Conservation (phyloP, 208 protist genomes). For the Leishmania guyanensis region DNA sequence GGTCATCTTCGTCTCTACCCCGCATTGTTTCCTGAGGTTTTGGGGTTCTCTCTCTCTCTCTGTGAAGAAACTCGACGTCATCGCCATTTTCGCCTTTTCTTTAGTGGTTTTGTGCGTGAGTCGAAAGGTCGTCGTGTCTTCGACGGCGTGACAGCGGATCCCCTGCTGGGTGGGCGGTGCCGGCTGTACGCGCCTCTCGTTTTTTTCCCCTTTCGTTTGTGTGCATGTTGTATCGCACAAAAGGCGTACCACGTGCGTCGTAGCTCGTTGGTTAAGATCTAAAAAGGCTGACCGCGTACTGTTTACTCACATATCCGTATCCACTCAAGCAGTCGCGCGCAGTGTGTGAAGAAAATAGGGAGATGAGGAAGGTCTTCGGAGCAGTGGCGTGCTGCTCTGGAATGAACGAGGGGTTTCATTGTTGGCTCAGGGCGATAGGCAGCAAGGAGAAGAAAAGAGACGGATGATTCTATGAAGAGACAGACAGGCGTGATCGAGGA, state of each 20-base stretch:
- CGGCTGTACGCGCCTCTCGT: neutral
- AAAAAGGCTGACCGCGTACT: neutral
- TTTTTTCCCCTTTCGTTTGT: neutral
- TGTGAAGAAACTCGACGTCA: neutral
- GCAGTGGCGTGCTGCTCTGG: neutral
- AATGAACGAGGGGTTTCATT: neutral
- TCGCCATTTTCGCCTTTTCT: neutral
- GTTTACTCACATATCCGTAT: neutral
- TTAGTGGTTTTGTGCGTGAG: neutral
- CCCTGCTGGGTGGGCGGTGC: neutral
- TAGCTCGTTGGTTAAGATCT: constrained; percentile 3
- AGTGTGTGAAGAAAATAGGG: neutral
- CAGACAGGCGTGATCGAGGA: neutral
- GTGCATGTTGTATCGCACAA: neutral
- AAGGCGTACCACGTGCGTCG: neutral
- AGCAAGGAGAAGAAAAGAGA: neutral
- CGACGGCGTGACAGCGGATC: neutral
- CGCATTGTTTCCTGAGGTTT: neutral
- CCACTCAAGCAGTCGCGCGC: neutral
- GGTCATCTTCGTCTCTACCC: neutral
- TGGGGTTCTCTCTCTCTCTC: neutral
- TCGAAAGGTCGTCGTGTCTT: neutral
- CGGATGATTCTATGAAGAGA: neutral
- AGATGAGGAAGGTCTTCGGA: neutral
- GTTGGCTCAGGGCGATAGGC: neutral